These are phyloP conservation scores for Ganoderma multipileum DNA, from an alignment of 1,284 basidiomycete species.

Conservation along the genomic window DNA sequence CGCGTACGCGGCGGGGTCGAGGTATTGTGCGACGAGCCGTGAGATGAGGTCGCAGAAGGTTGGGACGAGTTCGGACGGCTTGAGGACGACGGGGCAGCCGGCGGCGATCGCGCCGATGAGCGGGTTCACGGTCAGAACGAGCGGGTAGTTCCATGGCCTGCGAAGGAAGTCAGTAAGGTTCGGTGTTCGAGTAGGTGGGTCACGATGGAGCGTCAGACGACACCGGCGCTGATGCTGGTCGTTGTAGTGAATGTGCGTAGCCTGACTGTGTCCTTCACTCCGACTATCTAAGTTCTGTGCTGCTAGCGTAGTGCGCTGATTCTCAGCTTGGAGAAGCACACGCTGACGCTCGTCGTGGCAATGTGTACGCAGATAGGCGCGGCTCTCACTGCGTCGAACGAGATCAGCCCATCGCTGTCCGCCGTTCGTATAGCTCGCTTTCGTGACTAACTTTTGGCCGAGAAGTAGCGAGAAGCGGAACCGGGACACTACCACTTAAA, in stretches of 20 bases:
- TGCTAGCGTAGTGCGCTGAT: too few relatives aligned
- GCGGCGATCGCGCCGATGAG: slow-evolving; percentile 68
- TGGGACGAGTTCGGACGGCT: slow-evolving; percentile 68
- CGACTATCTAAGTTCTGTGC: too few relatives aligned
- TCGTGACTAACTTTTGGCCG: neutral
- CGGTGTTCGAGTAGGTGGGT: neutral
- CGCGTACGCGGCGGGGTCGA: slow-evolving; percentile 55
- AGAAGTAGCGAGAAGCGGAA: neutral
- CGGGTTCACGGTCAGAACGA: slow-evolving; percentile 55
- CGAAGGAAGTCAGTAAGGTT: slow-evolving; percentile 13
- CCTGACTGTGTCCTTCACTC: too few relatives aligned
- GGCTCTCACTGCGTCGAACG: too few relatives aligned
- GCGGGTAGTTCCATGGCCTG: slow-evolving; percentile 66
- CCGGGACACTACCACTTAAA: neutral
- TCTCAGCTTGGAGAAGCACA: too few relatives aligned
- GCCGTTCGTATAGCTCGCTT: too few relatives aligned
- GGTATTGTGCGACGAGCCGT: slow-evolving; percentile 65
- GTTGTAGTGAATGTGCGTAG: too few relatives aligned
- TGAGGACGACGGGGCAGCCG: slow-evolving; percentile 64
- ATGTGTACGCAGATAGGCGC: too few relatives aligned
- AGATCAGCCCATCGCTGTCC: too few relatives aligned
- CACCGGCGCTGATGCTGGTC: too few relatives aligned
- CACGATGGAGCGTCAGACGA: neutral
- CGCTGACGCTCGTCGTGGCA: too few relatives aligned
- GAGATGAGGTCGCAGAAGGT: slow-evolving; percentile 58